Conservation (phyloP, 2,329 filamentous ascomycete genomes). For the Colletotrichum chlorophyti region DNA sequence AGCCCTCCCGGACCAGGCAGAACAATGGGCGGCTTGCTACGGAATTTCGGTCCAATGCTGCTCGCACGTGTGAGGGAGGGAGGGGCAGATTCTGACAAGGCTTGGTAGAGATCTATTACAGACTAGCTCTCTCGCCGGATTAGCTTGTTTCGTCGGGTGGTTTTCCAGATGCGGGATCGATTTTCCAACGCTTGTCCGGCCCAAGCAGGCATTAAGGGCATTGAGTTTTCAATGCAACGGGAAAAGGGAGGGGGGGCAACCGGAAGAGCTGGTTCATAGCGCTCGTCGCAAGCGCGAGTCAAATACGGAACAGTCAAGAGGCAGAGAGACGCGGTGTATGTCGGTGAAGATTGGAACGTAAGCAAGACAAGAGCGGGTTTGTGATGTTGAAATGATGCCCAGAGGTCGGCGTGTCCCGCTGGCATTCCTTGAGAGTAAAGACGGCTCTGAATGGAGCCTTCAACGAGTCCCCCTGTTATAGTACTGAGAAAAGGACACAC, state of each 20-base stretch:
- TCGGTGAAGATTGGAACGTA: background rate
- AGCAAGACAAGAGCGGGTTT: too few species aligned
- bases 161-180: too few species aligned
- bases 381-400: background rate
- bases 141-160: constrained; percentile 26
- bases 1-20: background rate
- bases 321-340: background rate
- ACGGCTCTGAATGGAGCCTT: too few species aligned
- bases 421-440: too few species aligned
- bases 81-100: constrained; percentile 22
- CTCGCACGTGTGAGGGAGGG: constrained; percentile 21
- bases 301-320: too few species aligned
- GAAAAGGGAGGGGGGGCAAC: background rate
- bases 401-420: constrained; percentile 3
- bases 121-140: background rate
- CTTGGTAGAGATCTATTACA: constrained; percentile 1
- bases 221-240: too few species aligned
- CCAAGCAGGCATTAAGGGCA: constrained; percentile 11
- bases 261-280: too few species aligned
- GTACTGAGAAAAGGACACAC: too few species aligned
- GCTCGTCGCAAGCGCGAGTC: too few species aligned
- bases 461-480: too few species aligned
- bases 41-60: constrained; percentile 27
- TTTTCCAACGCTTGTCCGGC: constrained; percentile 21
- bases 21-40: constrained; percentile 21